phyloP scores from a whole-genome alignment of 768 basidiomycete species.

The Pholiota molesta region DNA sequence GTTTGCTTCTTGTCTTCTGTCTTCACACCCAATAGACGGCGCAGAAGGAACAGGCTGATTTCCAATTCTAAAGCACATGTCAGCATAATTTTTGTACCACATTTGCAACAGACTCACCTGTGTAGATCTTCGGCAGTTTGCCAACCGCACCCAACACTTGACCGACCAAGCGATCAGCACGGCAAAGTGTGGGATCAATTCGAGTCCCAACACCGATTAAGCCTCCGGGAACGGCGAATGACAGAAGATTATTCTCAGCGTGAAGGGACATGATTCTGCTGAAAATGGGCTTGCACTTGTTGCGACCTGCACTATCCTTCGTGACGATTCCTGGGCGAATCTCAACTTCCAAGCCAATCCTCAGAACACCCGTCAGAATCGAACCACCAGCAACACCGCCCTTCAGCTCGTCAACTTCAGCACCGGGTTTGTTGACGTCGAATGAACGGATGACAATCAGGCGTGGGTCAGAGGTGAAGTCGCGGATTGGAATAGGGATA shows the following conservation, averaged over 20 bases:
- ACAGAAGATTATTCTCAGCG: slow-evolving; percentile 92
- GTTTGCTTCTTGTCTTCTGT: slow-evolving; percentile 99
- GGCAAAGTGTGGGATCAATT: slow-evolving; percentile 95
- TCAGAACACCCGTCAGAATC: slow-evolving; percentile 90
- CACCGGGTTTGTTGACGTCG: slow-evolving; percentile 99
- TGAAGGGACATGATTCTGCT: slow-evolving; percentile 88
- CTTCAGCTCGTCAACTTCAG: slow-evolving; percentile 95
- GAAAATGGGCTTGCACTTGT: slow-evolving; percentile 92
- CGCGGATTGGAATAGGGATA: slow-evolving; percentile 92
- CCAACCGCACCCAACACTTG: slow-evolving; percentile 96
- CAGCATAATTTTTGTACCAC: slow-evolving; percentile 3
- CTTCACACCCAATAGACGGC: slow-evolving; percentile 95
- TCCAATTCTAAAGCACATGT: slow-evolving; percentile 65
- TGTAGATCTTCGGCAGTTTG: slow-evolving; percentile 91
- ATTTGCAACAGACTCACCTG: slow-evolving; percentile 51
- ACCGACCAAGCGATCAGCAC: slow-evolving; percentile 95
- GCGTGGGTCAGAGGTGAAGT: slow-evolving; percentile 89
- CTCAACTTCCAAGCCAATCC: slow-evolving; percentile 92
- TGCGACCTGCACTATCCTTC: slow-evolving; percentile 88
- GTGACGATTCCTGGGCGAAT: slow-evolving; percentile 97
- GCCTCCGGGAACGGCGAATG: slow-evolving; percentile 97
- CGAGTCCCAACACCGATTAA: slow-evolving; percentile 98
- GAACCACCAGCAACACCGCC: slow-evolving; percentile 98
- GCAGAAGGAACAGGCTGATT: slow-evolving; percentile 92
- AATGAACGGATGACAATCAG: slow-evolving; percentile 99